Evolutionary conservation across 1,139 yeast species (phyloP).

Genomic region (Suhomyces anneliseae): DNA sequence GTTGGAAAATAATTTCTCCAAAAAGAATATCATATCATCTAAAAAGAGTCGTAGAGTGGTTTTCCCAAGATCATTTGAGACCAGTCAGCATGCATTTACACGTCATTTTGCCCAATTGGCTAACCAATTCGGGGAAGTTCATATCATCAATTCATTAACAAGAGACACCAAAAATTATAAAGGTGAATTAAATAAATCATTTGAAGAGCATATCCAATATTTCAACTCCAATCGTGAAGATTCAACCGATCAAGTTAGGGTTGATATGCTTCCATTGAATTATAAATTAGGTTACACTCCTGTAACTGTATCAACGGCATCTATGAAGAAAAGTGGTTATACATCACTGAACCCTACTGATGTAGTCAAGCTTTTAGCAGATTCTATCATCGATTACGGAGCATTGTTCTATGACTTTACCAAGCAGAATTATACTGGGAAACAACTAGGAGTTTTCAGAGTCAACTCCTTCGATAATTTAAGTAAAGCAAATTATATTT

Average conservation of each 20-base stretch:
- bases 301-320: constrained; percentile 35
- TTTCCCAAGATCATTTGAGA: constrained; percentile 60
- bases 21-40: constrained; percentile 39
- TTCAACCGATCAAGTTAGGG: not conserved
- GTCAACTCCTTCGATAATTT: constrained; percentile 68
- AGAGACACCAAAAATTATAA: constrained; percentile 39
- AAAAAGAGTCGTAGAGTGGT: constrained; percentile 44
- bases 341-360: constrained; percentile 38
- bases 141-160: constrained; percentile 55
- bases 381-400: constrained; percentile 58
- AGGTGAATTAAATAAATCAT: constrained; percentile 32
- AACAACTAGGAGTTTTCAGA: constrained; percentile 68
- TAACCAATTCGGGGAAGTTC: constrained; percentile 63
- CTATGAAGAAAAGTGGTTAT: constrained; percentile 40
- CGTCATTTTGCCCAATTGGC: constrained; percentile 61
- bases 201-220: constrained; percentile 31
- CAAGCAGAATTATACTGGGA: constrained; percentile 53
- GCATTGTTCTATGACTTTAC: constrained; percentile 60
- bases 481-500: constrained; percentile 59
- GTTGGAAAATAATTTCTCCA: constrained; percentile 49
- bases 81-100: constrained; percentile 63
- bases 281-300: constrained; percentile 30
- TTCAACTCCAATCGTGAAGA: constrained; percentile 20
- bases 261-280: constrained; percentile 8
- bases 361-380: constrained; percentile 37